Base-by-base conservation (phyloP, 495 filamentous ascomycete species). In the Aspergillus campestris region DNA sequence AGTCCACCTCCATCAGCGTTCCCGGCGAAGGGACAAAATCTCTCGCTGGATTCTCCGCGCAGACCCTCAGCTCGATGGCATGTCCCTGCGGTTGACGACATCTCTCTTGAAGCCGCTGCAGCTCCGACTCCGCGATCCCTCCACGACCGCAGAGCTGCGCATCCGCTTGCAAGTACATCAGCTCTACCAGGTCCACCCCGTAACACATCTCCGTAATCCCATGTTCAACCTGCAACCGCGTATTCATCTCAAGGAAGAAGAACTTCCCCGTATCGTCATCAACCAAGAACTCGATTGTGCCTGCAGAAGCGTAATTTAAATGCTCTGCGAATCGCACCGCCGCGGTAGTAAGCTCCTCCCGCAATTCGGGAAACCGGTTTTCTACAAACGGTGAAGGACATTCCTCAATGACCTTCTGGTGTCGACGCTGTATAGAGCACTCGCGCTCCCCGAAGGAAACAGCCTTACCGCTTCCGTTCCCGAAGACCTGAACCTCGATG, bases 221-320 rank as follows among this genome's bases (percentile, higher is more conserved):
- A 55, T 83, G 80, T 57, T 84, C 80, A 15, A 84, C 80, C 50
- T 84, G 80, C n/a, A 82, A 58, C 31, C 80, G 63, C 0, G 80
- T 81, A 51, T 84, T 83, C 75, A 84, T 79, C 52, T 84, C 80
- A 6, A 83, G 62, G 50, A 84, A 84, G 58, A 77, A 84, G 60
- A 78, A 79, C 12, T 74, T 65, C 0, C 65, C 68, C 0, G 67
- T 71, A 29, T 63, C 56, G 45, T 79, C 77, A 51, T 84, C 77
- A 8, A 82, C 75, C 1, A 84, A 66, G 50, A 70, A 84, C 53
- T 83, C 80, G 11, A 84, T 65, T 0, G 80, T 84, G 0, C 80
- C 80, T 3, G 71, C 77, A 5, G 67, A 73, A n/a, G 58, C 61
- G 42, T 83, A 82, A n/a, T 69, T 66, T 28, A 81, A 61, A 0